A percentile compares a stretch with the other conserved stretches of the same genome.
These are phyloP conservation scores for Coemansia sp. DNA, from an alignment of 192 early-diverging fungal species.

Conservation along the genomic window DNA sequence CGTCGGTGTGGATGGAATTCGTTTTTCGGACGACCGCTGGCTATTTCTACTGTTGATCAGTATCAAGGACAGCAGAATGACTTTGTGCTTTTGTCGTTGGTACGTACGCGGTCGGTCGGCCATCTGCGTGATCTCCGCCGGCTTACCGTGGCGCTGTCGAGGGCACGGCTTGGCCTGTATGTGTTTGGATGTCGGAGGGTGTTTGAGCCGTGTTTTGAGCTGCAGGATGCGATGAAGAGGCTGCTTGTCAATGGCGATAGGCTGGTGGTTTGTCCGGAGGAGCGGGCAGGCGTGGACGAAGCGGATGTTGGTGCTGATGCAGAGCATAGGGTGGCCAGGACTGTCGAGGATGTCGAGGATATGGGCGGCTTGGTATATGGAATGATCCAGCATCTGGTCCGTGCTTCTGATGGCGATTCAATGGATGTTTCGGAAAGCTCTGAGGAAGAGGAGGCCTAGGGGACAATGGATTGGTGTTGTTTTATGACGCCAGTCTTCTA, in stretches of 20 bases:
- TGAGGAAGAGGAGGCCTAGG: neutral
- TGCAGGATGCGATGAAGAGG: slow-evolving; percentile 64
- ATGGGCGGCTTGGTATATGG: slow-evolving; percentile 30
- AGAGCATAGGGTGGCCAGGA: slow-evolving; percentile 15
- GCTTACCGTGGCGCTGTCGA: slow-evolving; percentile 89
- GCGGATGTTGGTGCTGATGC: slow-evolving; percentile 13
- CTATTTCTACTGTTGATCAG: slow-evolving; percentile 91
- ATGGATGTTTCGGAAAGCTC: neutral
- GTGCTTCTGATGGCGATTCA: neutral
- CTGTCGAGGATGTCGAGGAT: slow-evolving; percentile 32
- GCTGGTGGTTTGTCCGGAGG: slow-evolving; percentile 55
- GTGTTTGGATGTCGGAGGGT: slow-evolving; percentile 76
- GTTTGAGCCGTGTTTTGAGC: slow-evolving; percentile 80
- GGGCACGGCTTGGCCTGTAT: slow-evolving; percentile 91
- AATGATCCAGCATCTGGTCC: slow-evolving; percentile 16
- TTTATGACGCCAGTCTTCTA: too few species aligned
- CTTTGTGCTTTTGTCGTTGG: slow-evolving; percentile 89
- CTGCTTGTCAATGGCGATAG: slow-evolving; percentile 62
- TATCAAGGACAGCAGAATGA: slow-evolving; percentile 97
- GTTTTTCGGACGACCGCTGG: slow-evolving; percentile 73
- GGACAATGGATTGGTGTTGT: too few species aligned
- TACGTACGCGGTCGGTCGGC: slow-evolving; percentile 84
- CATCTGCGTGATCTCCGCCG: slow-evolving; percentile 92
- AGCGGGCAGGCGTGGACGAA: slow-evolving; percentile 52
- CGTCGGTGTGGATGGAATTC: slow-evolving; percentile 84